These are phyloP conservation scores for Crithidia acanthocephali DNA, from an alignment of 208 protist genomes.

Conservation along the genomic window DNA sequence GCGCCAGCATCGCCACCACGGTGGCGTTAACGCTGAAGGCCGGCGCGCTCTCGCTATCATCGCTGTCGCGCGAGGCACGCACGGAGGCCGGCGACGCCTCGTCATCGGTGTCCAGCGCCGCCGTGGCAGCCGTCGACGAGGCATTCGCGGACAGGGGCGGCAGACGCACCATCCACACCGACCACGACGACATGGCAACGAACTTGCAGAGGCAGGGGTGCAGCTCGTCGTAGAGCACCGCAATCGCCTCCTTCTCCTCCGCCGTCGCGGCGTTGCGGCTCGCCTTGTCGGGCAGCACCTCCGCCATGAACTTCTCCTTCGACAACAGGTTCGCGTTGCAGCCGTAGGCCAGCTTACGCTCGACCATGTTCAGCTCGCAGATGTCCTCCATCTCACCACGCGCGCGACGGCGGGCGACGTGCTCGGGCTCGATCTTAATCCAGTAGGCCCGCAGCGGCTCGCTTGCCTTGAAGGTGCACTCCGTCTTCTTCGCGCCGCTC, in stretches of 20 bases:
- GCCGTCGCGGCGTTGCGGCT: conserved; percentile 13
- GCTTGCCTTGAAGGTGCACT: conserved; percentile 42
- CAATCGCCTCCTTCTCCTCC: conserved; percentile 23
- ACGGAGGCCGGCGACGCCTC: conserved; percentile 5
- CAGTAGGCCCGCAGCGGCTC: conserved; percentile 79
- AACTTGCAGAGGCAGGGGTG: conserved; percentile 54
- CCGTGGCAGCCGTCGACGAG: neutral
- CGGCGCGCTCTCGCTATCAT: neutral
- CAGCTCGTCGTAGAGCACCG: conserved; percentile 37
- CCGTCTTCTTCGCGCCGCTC: conserved; percentile 24
- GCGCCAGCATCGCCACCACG: conserved; percentile 49
- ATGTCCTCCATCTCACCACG: conserved; percentile 43
- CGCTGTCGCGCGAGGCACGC: conserved; percentile 7
- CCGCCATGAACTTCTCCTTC: conserved; percentile 31
- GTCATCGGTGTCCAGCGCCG: conserved; percentile 16
- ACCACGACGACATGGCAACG: conserved; percentile 58
- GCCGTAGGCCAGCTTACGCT: conserved; percentile 81
- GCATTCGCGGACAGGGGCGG: conserved; percentile 20
- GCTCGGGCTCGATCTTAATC: conserved; percentile 67
- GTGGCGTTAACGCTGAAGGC: conserved; percentile 29
- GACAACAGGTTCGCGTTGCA: conserved; percentile 44
- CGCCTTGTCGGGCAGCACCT: conserved; percentile 33
- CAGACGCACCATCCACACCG: conserved; percentile 47
- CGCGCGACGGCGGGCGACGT: conserved; percentile 51
- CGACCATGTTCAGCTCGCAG: conserved; percentile 70